Evolutionary conservation across 192 early-diverging fungal genomes (phyloP), one percentile per base, ranked within the genome.

Genomic region (Spizellomyces sp.): DNA sequence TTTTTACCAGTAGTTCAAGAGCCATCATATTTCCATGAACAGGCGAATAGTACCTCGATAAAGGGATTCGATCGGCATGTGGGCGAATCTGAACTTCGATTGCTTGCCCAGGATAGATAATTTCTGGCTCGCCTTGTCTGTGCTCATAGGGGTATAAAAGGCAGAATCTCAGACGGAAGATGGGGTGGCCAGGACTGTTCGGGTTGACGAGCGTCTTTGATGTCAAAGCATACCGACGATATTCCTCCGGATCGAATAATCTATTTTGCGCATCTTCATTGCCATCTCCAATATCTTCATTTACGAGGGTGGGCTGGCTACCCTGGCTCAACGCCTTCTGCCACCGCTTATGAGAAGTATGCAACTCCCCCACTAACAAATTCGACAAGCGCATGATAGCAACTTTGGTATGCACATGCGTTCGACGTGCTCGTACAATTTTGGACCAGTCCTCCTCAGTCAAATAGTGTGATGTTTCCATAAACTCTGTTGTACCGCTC

Each of bases 171-270:
- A 79, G 41, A 10, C 60, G 42, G 64, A 58, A 76, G 4, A 69
- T 44, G 48, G 68, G 58, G n/a, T 14, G 9, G 9, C 44, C 41
- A 17, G 47, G 41, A 21, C 7, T 22, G 48, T 46, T 9, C 45
- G 44, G 48, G 6, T 55, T 21, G 44, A 56, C 56, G 48, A 65
- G 21, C 2, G n/a, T 58, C 10, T 42, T 36, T 9, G 47, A 62
- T 0, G 72, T 66, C 5, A 80, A 45, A 4, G 79, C 79, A 68
- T 78, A 80, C 27, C 79, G 70, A 21, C 79, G 45, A 47, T 58
- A 74, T 55, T 80, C 22, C 66, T 21, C n/a, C 19, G 59, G 60
- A 36, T 36, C 27, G 27, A 36, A 36, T 36, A 36, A 36, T 36
- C 27, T 36, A 3, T 36, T 36, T 36, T 36, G 27, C 3, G 27